These are phyloP conservation scores for Phytophthora melonis DNA, from an alignment of 352 stramenopile species.

Conservation along the genomic window DNA sequence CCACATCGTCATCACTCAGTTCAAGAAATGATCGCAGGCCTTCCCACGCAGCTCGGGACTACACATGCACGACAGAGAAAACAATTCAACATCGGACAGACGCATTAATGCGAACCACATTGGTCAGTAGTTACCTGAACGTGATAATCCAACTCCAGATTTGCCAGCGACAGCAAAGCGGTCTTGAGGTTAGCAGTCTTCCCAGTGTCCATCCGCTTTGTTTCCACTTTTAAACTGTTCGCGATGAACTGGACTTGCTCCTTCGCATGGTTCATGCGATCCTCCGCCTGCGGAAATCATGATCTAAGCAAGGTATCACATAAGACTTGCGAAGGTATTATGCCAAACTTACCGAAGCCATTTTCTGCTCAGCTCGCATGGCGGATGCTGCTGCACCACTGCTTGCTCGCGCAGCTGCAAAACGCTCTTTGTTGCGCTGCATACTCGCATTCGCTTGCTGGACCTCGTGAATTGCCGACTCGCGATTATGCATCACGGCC, in stretches of 20 bases:
- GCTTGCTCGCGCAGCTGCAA: conserved; percentile 84
- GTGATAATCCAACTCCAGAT: conserved; percentile 85
- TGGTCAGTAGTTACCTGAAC: conserved; percentile 55
- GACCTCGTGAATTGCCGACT: conserved; percentile 87
- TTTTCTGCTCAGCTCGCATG: conserved; percentile 90
- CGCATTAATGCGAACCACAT: neutral
- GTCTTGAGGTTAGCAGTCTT: conserved; percentile 84
- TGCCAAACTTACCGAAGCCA: conserved; percentile 69
- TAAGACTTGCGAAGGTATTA: neutral
- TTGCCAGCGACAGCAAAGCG: conserved; percentile 78
- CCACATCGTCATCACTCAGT: conserved; percentile 64
- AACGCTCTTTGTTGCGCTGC: conserved; percentile 91
- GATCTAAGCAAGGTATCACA: neutral
- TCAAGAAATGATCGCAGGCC: conserved; percentile 72
- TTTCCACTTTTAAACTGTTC: conserved; percentile 87
- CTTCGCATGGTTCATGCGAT: conserved; percentile 87
- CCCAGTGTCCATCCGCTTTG: conserved; percentile 83
- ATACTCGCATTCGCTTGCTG: conserved; percentile 91
- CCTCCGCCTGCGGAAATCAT: conserved; percentile 63
- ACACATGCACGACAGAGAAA: neutral
- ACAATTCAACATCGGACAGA: conserved; percentile 13
- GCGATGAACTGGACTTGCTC: conserved; percentile 91
- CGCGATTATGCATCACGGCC: conserved; percentile 88
- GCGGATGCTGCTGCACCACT: conserved; percentile 86
- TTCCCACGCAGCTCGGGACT: conserved; percentile 82